These are phyloP conservation scores for Coelastrella sp. DNA, from an alignment of 139 green algal genomes.

Conservation along the genomic window DNA sequence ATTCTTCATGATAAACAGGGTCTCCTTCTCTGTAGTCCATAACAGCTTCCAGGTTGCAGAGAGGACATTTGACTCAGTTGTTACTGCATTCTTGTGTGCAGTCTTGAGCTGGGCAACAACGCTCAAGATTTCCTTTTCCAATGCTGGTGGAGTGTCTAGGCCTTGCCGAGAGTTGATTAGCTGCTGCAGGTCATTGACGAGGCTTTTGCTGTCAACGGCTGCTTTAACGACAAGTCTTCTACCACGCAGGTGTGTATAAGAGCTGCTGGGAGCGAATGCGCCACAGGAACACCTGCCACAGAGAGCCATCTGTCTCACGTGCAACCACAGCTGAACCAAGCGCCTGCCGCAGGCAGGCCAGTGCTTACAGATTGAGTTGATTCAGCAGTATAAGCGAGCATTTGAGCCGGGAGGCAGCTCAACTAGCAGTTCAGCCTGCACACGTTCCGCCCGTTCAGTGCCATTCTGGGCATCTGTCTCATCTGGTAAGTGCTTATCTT, in stretches of 20 bases:
- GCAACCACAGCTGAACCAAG: no score
- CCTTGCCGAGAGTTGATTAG: neutral
- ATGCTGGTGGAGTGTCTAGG: conserved; percentile 21
- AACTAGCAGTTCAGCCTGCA: no score
- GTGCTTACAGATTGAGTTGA: no score
- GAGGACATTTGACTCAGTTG: conserved; percentile 22
- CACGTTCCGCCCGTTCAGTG: no score
- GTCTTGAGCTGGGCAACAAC: conserved; percentile 22
- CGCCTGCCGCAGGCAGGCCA: no score
- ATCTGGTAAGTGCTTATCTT: no score
- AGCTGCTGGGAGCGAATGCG: neutral
- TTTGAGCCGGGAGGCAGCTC: no score
- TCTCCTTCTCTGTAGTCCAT: conserved; percentile 82
- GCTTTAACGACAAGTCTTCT: neutral
- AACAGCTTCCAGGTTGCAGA: conserved; percentile 65
- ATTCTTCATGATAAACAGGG: conserved; percentile 89
- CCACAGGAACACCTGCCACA: no score
- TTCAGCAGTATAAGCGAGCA: no score
- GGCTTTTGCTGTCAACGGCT: conserved; percentile 4
- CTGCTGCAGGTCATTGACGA: neutral
- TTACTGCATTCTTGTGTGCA: conserved; percentile 5
- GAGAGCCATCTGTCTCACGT: no score
- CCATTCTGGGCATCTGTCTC: no score
- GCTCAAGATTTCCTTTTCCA: conserved; percentile 17
- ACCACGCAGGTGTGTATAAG: neutral